Conservation (phyloP, 192 early-diverging fungal genomes). For the Backusella circina region DNA sequence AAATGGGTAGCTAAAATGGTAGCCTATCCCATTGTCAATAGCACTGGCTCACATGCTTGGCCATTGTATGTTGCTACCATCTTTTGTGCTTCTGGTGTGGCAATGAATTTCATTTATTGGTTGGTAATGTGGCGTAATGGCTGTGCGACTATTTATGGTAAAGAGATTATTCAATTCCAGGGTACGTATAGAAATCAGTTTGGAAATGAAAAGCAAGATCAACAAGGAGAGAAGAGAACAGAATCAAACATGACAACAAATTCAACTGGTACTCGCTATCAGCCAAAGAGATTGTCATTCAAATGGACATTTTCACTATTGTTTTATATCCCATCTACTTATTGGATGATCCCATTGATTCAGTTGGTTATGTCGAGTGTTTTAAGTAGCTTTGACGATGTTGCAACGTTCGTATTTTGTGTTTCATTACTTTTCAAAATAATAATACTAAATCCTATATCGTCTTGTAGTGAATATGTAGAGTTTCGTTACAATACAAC, state of each 20-base stretch:
- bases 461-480: conserved; percentile 19
- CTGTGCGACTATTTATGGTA: conserved; percentile 10
- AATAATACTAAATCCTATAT: neutral
- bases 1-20: conserved; percentile 66
- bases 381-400: conserved; percentile 30
- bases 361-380: conserved; percentile 30
- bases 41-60: conserved; percentile 34
- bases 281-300: neutral
- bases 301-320: conserved; percentile 9
- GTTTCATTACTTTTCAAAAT: neutral
- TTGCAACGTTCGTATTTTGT: conserved; percentile 22
- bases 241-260: neutral
- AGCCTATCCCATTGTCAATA: conserved; percentile 54
- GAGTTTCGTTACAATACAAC: conserved; percentile 28
- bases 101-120: conserved; percentile 46
- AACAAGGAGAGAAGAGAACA: neutral
- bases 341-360: conserved; percentile 29
- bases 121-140: conserved; percentile 38
- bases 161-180: neutral
- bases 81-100: conserved; percentile 45
- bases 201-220: neutral
- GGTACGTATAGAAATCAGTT: neutral
- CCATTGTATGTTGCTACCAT: conserved; percentile 45
- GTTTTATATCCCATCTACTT: conserved; percentile 20
- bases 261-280: neutral